These are phyloP conservation scores for Penicillium brasilianum DNA, from an alignment of 2,329 filamentous ascomycete genomes.

Conservation along the genomic window DNA sequence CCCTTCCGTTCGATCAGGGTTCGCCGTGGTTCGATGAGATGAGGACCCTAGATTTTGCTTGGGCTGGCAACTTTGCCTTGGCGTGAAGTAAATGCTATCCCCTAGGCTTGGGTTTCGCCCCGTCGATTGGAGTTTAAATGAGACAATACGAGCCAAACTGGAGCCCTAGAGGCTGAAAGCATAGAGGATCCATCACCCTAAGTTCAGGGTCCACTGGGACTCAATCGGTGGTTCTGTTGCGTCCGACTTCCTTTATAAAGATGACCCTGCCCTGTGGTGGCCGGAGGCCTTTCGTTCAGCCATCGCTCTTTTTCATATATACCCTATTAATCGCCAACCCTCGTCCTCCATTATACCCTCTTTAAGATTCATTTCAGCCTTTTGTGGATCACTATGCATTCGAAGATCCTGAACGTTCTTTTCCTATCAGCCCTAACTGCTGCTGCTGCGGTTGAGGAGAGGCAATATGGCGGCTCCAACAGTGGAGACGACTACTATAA, in stretches of 20 bases:
- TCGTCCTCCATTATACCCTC: neutral
- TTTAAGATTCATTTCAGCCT: neutral
- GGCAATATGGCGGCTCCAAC: conserved; percentile 10
- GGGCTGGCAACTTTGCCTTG: neutral
- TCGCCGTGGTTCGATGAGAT: conserved; percentile 1
- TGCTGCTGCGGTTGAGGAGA: conserved; percentile 21
- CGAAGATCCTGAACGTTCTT: conserved; percentile 32
- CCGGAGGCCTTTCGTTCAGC: neutral
- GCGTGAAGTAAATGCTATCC: neutral
- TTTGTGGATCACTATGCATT: conserved; percentile 25
- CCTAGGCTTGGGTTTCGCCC: neutral
- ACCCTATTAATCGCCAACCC: neutral
- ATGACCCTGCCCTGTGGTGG: neutral
- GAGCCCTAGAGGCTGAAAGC: conserved; percentile 1
- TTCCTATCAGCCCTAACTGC: conserved; percentile 29
- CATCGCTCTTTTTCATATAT: neutral
- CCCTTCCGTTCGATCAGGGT: neutral
- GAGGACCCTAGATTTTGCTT: neutral
- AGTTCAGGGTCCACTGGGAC: neutral
- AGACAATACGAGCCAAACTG: neutral
- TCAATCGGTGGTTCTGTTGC: neutral
- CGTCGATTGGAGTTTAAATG: neutral
- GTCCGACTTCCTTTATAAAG: neutral
- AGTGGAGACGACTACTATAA: conserved; percentile 12
- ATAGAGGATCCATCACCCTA: neutral